Base-by-base conservation (phyloP, 2,329 filamentous ascomycete genomes). In the Neurospora crassa region DNA sequence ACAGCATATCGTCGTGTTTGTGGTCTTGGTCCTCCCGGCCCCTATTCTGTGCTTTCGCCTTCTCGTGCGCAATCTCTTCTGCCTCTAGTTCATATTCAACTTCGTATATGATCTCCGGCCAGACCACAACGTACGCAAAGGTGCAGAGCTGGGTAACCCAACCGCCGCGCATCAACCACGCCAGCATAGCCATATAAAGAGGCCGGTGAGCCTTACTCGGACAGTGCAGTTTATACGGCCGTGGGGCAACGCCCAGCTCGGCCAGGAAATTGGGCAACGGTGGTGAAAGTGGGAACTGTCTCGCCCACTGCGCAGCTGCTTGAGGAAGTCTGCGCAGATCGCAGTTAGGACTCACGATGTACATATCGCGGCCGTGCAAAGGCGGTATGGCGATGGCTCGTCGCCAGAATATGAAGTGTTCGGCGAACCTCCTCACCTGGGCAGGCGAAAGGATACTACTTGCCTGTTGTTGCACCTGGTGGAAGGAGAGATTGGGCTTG, bases 391-490 rank as follows among this genome's bases (percentile, higher is more conserved):
- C 91, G 72, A 96, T 92, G 67, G 95, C 96, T 71, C 94, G 91
- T 34, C 96, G 90, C 94, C 95, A 98, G 82, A 96, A 97, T 73
- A 98, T 94, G 74, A 99, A 91, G 82, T 98, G 96, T 71, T 93
- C 92, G 11, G 94, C 94, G 73, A 97, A 92, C 76, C 93, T 91
- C 74, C 95, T 91, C 74, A 98, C 91, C 75, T 97, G 92, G 41
- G 89, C 86, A 1, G 96, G 85, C 3, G 91, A 90, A 69, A 98
- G 90, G 24, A 90, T 87, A 69, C 91, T 89, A 74, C 86, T 88
- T 40, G 78, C 77, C 69, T 80, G 79, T 75, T 90, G 87, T 18
- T 90, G 89, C 70, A 93, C 88, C 79, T 94, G 92, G 70, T 89
- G 83, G 78, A 91, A 90, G 67, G 89, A 91, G 74, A 89, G 82